phyloP scores from a whole-genome alignment of 2,329 filamentous ascomycete species.

The Furcasterigmium sp. region DNA sequence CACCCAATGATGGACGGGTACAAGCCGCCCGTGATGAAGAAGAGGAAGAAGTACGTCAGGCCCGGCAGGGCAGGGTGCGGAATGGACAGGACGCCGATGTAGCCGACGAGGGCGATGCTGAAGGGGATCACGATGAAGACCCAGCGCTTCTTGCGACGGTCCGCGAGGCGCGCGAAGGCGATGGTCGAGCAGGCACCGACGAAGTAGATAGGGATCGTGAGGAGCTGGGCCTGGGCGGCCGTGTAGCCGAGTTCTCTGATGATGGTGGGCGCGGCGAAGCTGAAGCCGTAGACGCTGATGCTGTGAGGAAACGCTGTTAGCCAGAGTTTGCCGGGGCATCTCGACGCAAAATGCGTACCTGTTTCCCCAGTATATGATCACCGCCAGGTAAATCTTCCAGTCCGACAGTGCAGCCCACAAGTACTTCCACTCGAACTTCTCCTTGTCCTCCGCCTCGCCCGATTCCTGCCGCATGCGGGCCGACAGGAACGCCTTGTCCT shows the following conservation, averaged over 20 bases:
- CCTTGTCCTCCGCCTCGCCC: conserved; percentile 31
- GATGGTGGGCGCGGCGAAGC: conserved; percentile 26
- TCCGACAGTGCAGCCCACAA: conserved; percentile 28
- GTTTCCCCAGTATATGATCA: conserved; percentile 28
- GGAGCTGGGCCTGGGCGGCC: conserved; percentile 19
- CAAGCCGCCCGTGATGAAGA: conserved; percentile 47
- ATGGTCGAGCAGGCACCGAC: conserved; percentile 18
- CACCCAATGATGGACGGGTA: conserved; percentile 24
- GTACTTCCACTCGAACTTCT: conserved; percentile 31
- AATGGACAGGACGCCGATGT: conserved; percentile 8
- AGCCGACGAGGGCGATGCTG: conserved; percentile 7
- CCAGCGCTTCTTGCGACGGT: conserved; percentile 7
- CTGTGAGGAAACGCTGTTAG: conserved; percentile 41
- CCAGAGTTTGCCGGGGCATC: too few species aligned
- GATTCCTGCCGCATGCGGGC: background rate
- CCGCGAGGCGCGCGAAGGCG: conserved; percentile 5
- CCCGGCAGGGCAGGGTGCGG: conserved; percentile 34
- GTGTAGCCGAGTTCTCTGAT: conserved; percentile 33
- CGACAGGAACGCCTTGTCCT: conserved; percentile 27
- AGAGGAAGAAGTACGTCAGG: conserved; percentile 54
- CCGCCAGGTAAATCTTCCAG: conserved; percentile 29
- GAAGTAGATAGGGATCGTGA: conserved; percentile 25
- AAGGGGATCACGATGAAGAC: conserved; percentile 8
- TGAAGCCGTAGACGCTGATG: conserved; percentile 17
- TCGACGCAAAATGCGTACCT: too few species aligned